phyloP scores from a whole-genome alignment of 176 grass and related monocot species.

The Avena atlantica region DNA sequence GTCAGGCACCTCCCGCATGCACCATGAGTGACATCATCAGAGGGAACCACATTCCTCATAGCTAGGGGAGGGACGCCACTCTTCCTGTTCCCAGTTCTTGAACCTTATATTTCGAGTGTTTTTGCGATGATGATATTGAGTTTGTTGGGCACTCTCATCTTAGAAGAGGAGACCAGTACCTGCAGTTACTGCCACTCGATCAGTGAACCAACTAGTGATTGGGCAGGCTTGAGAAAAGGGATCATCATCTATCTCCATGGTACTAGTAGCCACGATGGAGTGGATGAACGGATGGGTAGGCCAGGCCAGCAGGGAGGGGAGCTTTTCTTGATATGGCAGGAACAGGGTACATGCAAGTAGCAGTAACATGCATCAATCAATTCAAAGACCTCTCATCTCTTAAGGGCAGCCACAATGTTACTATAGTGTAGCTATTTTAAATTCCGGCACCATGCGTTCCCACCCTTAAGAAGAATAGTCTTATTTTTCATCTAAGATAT shows the following conservation, averaged over 20 bases:
- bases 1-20: background rate
- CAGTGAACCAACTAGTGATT: background rate
- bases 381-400: background rate
- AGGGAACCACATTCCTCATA: background rate
- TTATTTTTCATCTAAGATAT: too few relatives aligned
- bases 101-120: too few relatives aligned
- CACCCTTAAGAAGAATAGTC: too few relatives aligned
- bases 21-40: constrained; percentile 15
- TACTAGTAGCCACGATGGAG: background rate
- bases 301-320: background rate
- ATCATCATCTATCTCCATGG: background rate
- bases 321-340: constrained; percentile 51
- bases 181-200: background rate
- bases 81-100: too few relatives aligned
- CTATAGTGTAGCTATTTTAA: too few relatives aligned
- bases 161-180: constrained; percentile 44
- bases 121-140: background rate
- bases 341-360: background rate
- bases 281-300: background rate
- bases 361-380: constrained; percentile 35
- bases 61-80: background rate
- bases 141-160: background rate
- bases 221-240: background rate
- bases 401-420: too few relatives aligned
- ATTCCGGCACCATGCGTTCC: too few relatives aligned